Base-by-base conservation (phyloP, 2,329 filamentous ascomycete species). In the Cordyceps pruinosa region DNA sequence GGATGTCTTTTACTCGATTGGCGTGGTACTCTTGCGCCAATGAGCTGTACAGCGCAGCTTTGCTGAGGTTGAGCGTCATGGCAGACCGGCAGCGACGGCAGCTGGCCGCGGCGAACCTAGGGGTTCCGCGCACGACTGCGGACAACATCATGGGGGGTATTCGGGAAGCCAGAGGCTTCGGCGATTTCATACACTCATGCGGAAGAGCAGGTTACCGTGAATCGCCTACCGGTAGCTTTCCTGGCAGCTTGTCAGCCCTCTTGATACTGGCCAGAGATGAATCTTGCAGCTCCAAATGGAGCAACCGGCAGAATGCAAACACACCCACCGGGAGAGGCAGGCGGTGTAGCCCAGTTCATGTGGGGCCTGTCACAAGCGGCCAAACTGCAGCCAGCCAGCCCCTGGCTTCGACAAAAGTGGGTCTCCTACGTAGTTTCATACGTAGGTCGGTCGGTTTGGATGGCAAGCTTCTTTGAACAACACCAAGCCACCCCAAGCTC, bases 1-100 rank as follows among this genome's bases (percentile, higher is more conserved):
- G 82, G 52, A 92, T 94, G 65, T 83, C 83, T 48, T 69, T 63
- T 9, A 73, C 62, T 66, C 64, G 26, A 25, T 37, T 48, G 41
- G 47, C 13, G 25, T 47, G 49, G 15, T 49, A 41, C 1, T 48
- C 48, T 15, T 65, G 62, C 19, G 59, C 39, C 9, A 61, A 42
- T n/a, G 59, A 52, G 52, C 56, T 56, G 50, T 67, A 53, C 2
- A 41, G 32, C 15, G 48, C 34, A 15, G 35, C 32, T 32, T 26
- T 39, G 19, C 13, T 7, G 26, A 53, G 15, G 25, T n/a, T 19
- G 28, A 58, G 39, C 34, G 34, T 58, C 32, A 51, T 15, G 13
- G 39, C 12, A 13, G 42, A 19, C 39, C n/a, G 28, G 21, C 48
- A 34, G 34, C 42, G 39, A 12, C n/a, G n/a, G n/a, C 25, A 32